phyloP scores from a whole-genome alignment of 495 filamentous ascomycete species.

The Annulohypoxylon bovei region DNA sequence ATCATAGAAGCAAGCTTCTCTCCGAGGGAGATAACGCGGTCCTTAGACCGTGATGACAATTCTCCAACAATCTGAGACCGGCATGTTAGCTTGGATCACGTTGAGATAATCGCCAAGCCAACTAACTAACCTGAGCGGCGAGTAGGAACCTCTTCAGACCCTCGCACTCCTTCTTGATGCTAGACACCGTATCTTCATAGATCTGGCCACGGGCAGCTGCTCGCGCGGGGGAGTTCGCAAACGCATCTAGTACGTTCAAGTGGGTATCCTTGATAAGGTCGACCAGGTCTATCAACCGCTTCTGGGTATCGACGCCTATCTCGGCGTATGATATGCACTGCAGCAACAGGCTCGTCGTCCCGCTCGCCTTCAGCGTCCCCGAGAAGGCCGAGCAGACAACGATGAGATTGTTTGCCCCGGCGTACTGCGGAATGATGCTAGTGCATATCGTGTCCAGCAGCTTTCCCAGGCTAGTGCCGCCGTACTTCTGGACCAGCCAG shows the following conservation, averaged over 20 bases:
- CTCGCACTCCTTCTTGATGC: conserved; percentile 51
- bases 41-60: conserved; percentile 49
- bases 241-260: conserved; percentile 39
- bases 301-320: conserved; percentile 37
- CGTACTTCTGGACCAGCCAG: conserved; percentile 59
- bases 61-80: conserved; percentile 50
- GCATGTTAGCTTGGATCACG: conserved; percentile 17
- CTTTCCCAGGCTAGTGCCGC: conserved; percentile 55
- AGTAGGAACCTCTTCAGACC: conserved; percentile 46
- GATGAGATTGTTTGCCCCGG: conserved; percentile 45
- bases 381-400: conserved; percentile 51
- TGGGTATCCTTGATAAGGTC: conserved; percentile 50
- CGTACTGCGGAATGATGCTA: conserved; percentile 50
- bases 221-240: conserved; percentile 19
- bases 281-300: conserved; percentile 46
- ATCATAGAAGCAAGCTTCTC: conserved; percentile 52
- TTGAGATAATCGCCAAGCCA: not conserved
- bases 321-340: conserved; percentile 49
- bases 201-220: conserved; percentile 16
- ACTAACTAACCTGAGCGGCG: conserved; percentile 48
- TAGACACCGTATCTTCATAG: conserved; percentile 36
- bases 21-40: conserved; percentile 51
- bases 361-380: conserved; percentile 45
- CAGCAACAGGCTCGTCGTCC: conserved; percentile 50
- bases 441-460: conserved; percentile 49